Base-by-base conservation (phyloP, 345 rosid species). In the Melaleuca quinquenervia region DNA sequence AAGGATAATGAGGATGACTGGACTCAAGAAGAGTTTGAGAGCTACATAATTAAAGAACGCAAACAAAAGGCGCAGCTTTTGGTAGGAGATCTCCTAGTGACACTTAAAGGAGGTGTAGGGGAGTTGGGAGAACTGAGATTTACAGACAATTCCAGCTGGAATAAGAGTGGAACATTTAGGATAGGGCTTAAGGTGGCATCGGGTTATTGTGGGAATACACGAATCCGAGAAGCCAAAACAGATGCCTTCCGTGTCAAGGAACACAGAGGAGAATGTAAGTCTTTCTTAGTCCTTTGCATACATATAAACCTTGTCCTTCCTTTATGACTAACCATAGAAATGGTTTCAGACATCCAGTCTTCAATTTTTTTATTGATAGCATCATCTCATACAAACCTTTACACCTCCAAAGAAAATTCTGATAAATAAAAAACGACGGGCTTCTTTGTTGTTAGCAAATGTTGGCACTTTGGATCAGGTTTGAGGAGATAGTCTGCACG, bases 71-170 rank as follows among this genome's bases (percentile, higher is more conserved):
- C 98, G 75, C 98, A 97, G 21, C 91, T 96, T 27, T 90, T 96
- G 89, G 92, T 93, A 1, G 99, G 99, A 36, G 99, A 96, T 80
- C 74, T 95, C 88, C 97, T 94, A 50, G 95, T 95, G 82, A 92
- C 92, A 1, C 94, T 96, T 52, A 95, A 95, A 90, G 98, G 95
- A 76, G 99, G 99, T 76, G 94, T 95, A 27, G 99, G 99, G 83
- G 93, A 97, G 26, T 90, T 96, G 21, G 99, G 99, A 50, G 99
- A 96, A 20, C 94, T 96, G 56, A 90, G 91, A 53, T 96, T 96
- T 87, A 95, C 98, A 0, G 99, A 96, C 70, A 96, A 96, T 90
- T 96, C 99, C 13, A 96, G 98, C 86, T 96, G 99, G 99, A 95
- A 92, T 52, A 94, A 98, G 87, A 94, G 99, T 90, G 91, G 99